phyloP scores from a whole-genome alignment of 2,329 filamentous ascomycete genomes.

The Pyricularia sp. region DNA sequence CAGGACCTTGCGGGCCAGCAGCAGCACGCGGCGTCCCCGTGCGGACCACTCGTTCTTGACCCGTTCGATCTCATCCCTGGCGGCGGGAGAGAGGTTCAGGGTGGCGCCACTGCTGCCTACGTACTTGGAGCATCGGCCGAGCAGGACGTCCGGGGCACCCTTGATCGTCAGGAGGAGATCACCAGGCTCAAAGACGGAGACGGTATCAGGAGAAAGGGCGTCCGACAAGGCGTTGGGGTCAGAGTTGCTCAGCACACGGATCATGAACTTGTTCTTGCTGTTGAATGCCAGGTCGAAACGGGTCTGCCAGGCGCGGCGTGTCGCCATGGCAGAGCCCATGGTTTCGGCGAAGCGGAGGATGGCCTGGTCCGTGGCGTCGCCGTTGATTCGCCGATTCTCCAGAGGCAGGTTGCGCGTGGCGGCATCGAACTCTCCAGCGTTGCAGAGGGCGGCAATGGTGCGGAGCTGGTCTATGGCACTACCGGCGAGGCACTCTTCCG shows the following conservation, averaged over 20 bases:
- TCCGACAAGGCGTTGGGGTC: slow-evolving; percentile 24
- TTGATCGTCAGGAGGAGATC: slow-evolving; percentile 61
- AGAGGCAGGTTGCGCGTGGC: slow-evolving; percentile 50
- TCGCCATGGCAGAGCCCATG: slow-evolving; percentile 48
- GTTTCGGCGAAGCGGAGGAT: slow-evolving; percentile 62
- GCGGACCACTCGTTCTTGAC: slow-evolving; percentile 62
- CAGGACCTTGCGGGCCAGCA: slow-evolving; percentile 54
- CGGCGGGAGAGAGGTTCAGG: slow-evolving; percentile 35
- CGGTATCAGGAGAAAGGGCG: slow-evolving; percentile 27
- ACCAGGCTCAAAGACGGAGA: slow-evolving; percentile 21
- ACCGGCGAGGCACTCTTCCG: slow-evolving; percentile 6
- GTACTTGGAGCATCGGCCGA: slow-evolving; percentile 51
- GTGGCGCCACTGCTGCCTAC: slow-evolving; percentile 45
- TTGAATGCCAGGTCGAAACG: slow-evolving; percentile 66
- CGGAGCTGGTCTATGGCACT: slow-evolving; percentile 49
- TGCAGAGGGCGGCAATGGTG: slow-evolving; percentile 57
- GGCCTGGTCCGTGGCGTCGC: slow-evolving; percentile 69
- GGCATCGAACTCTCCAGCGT: slow-evolving; percentile 66
- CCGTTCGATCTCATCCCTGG: slow-evolving; percentile 37
- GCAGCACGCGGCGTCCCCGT: slow-evolving; percentile 57
- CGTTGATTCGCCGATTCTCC: slow-evolving; percentile 54
- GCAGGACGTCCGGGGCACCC: slow-evolving; percentile 66
- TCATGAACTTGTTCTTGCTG: slow-evolving; percentile 78
- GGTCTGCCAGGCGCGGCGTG: slow-evolving; percentile 54
- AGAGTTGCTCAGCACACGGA: slow-evolving; percentile 46